Evolutionary conservation across 73 alveolate species (phyloP).

Genomic region (Symbiodinium pilosum): DNA sequence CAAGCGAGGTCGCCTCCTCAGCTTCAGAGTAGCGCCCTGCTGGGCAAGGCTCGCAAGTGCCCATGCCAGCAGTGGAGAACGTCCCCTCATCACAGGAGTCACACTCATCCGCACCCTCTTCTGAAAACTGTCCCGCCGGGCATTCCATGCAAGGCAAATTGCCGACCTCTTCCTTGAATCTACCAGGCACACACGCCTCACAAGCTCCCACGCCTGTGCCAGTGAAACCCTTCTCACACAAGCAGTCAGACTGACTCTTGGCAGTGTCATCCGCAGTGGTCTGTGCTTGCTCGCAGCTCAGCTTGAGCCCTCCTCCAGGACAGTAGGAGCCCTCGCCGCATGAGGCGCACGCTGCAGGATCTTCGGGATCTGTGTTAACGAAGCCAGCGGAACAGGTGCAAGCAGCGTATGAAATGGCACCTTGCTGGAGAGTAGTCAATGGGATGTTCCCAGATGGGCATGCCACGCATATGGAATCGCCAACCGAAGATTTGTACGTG

Average conservation of each 20-base stretch:
- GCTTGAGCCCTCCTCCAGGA: not conserved
- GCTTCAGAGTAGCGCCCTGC: slow-evolving; percentile 34
- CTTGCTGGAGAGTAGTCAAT: slow-evolving; percentile 21
- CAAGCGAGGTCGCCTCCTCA: slow-evolving; percentile 32
- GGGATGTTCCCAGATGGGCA: slow-evolving; percentile 34
- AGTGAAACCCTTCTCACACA: slow-evolving; percentile 33
- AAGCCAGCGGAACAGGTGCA: slow-evolving; percentile 53
- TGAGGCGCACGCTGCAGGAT: not conserved
- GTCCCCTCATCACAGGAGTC: slow-evolving; percentile 33
- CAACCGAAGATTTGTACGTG: slow-evolving; percentile 45
- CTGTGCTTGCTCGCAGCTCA: slow-evolving; percentile 3
- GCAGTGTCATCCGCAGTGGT: slow-evolving; percentile 12
- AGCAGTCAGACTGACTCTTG: slow-evolving; percentile 14
- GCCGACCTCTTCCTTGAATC: not conserved
- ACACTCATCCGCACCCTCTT: not conserved
- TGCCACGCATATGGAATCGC: slow-evolving; percentile 11
- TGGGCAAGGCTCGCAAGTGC: slow-evolving; percentile 45
- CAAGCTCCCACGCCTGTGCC: slow-evolving; percentile 13
- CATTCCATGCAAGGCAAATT: slow-evolving; percentile 27
- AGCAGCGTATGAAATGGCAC: slow-evolving; percentile 45
- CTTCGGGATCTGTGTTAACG: not conserved
- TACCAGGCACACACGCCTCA: slow-evolving; percentile 36
- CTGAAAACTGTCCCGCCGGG: slow-evolving; percentile 33
- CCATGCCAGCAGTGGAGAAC: slow-evolving; percentile 26
- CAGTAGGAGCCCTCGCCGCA: slow-evolving; percentile 53